phyloP scores from a whole-genome alignment of 805 yeast genomes.

The Saturnispora silvae region DNA sequence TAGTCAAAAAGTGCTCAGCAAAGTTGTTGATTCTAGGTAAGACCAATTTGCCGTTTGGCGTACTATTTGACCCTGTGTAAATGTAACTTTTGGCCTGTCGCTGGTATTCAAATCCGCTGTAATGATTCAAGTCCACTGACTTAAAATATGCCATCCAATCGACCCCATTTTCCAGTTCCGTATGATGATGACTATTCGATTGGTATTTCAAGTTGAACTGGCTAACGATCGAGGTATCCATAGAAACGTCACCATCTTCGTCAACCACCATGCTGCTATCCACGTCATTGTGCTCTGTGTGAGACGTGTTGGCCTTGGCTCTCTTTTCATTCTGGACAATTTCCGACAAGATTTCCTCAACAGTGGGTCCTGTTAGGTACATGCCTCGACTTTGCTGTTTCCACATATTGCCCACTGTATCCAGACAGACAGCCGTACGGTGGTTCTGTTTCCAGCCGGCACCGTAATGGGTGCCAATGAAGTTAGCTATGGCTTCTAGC shows the following conservation, averaged over 20 bases:
- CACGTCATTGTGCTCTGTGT: slow-evolving; percentile 9
- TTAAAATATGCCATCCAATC: slow-evolving; percentile 69
- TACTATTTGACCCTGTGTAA: slow-evolving; percentile 13
- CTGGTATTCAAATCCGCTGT: slow-evolving; percentile 58
- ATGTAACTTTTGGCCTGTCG: slow-evolving; percentile 50
- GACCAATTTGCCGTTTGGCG: neutral
- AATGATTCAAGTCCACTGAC: slow-evolving; percentile 51
- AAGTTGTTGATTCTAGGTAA: slow-evolving; percentile 21
- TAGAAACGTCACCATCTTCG: slow-evolving; percentile 6
- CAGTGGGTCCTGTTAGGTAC: slow-evolving; percentile 69
- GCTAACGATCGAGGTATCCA: slow-evolving; percentile 4
- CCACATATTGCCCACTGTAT: slow-evolving; percentile 75
- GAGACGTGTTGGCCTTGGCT: slow-evolving; percentile 6
- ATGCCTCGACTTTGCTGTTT: slow-evolving; percentile 81
- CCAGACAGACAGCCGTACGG: slow-evolving; percentile 53
- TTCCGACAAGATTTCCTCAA: slow-evolving; percentile 56
- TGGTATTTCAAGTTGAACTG: slow-evolving; percentile 4
- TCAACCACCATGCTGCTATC: slow-evolving; percentile 6
- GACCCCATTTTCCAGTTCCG: slow-evolving; percentile 23
- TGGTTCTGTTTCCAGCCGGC: slow-evolving; percentile 67
- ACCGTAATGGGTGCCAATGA: slow-evolving; percentile 69
- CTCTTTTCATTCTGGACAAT: slow-evolving; percentile 13
- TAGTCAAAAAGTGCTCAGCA: slow-evolving; percentile 35
- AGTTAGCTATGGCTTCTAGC: slow-evolving; percentile 57
- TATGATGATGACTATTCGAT: neutral